Evolutionary conservation across 257 asterid genomes (phyloP), one percentile per base, ranked within the genome.

Genomic region (Verbascum thapsus): DNA sequence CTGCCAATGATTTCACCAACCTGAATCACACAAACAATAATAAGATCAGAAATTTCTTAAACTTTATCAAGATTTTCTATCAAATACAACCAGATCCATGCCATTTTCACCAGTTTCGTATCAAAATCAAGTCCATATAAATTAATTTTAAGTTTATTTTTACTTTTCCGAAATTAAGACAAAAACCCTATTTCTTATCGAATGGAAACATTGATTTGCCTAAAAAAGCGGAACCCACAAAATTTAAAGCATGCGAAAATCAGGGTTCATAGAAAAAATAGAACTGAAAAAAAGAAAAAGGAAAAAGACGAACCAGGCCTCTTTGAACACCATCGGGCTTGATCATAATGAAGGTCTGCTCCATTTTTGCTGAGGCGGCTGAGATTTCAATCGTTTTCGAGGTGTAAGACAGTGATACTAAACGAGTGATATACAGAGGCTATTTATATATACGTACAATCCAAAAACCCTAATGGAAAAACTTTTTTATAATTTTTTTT

Each of bases 261-360:
- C 5, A 26, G 32, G 7, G n/a, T n/a, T 32, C 18, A 23, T 18
- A 51, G 18, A 1, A 58, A 26, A 54, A 12, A n/a, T 10, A 42
- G 9, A 0, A 10, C 35, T 53, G n/a, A 52, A 9, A 23, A 39
- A 11, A 10, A 38, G 4, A 22, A 7, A 9, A 10, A 1, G 40
- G n/a, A n/a, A 10, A 58, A 18, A 60, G 16, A 75, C 78, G 22
- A 61, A 86, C 91, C 69, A 83, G 76, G 78, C 91, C 95, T 71
- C 95, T 82, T 68, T 86, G 91, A 55, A 86, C 95, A 37, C 95
- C 95, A 60, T 86, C 91, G 35, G 91, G 91, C 81, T 86, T 86
- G 77, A 83, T 86, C 95, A 83, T 86, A 73, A 86, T 81, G 81
- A 86, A 86, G 8, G 95, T 86, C 64, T 81, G 88, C 87, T 86